Evolutionary conservation across 805 yeast genomes (phyloP).

Genomic region (Wickerhamomyces pijperi): DNA sequence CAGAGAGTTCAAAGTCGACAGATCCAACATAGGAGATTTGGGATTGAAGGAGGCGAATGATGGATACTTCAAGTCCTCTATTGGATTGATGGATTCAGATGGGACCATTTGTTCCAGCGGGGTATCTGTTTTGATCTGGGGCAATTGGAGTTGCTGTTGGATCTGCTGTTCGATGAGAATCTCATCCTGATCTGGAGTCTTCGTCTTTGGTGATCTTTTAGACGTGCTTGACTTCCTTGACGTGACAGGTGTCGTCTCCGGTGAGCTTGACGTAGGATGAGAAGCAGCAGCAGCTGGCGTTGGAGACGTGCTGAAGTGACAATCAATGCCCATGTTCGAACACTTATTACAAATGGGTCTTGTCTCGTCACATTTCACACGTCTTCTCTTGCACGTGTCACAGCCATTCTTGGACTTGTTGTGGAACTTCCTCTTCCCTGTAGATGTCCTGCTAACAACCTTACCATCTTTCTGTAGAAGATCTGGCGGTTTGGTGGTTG

Average conservation of each 20-base stretch:
- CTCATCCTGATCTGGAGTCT: background rate
- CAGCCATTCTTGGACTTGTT: constrained; percentile 86
- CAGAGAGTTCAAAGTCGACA: background rate
- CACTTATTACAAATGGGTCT: constrained; percentile 78
- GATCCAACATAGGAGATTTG: background rate
- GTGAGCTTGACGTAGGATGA: background rate
- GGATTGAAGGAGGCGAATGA: background rate
- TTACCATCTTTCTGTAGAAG: constrained; percentile 29
- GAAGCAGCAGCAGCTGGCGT: constrained; percentile 6
- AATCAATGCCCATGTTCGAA: constrained; percentile 62
- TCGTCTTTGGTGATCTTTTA: background rate
- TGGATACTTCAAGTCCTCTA: background rate
- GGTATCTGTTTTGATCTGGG: background rate
- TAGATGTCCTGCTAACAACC: constrained; percentile 30
- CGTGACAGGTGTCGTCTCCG: background rate
- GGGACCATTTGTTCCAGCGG: background rate
- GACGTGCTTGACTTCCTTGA: background rate
- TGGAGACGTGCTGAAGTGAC: constrained; percentile 56
- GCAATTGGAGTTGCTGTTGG: background rate
- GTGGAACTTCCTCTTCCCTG: constrained; percentile 79
- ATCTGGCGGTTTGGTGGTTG: background rate
- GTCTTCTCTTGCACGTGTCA: constrained; percentile 74
- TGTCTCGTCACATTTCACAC: constrained; percentile 88
- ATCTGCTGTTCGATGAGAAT: background rate
- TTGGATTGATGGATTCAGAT: background rate